phyloP scores from a whole-genome alignment of 2,329 filamentous ascomycete genomes.

The Calonectria pseudoturangicola region DNA sequence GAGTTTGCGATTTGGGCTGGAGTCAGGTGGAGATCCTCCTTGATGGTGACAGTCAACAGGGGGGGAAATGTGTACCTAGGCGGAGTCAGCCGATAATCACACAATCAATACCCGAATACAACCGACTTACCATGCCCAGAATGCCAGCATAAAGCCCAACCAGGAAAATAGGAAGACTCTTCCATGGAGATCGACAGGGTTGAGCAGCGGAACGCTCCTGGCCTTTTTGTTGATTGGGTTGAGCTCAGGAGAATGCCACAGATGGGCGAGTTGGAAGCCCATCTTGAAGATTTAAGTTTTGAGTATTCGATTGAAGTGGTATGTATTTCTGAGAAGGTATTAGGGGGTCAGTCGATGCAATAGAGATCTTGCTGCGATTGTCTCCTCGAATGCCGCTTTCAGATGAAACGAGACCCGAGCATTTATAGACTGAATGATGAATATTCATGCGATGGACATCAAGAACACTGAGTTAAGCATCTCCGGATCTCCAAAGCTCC shows the following conservation, averaged over 20 bases:
- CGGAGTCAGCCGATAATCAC: conserved; percentile 40
- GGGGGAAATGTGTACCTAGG: conserved; percentile 87
- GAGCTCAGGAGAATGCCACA: conserved; percentile 76
- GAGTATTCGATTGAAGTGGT: background rate
- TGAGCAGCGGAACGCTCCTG: conserved; percentile 85
- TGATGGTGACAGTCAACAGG: conserved; percentile 85
- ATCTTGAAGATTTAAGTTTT: conserved; percentile 46
- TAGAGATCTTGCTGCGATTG: conserved; percentile 42
- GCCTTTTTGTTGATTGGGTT: conserved; percentile 92
- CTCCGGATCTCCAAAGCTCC: conserved; percentile 52
- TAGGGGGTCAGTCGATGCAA: background rate
- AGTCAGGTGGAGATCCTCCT: conserved; percentile 83
- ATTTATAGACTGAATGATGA: conserved; percentile 49
- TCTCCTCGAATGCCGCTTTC: conserved; percentile 23
- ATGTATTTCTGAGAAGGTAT: background rate
- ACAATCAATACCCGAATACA: background rate
- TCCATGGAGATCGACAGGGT: conserved; percentile 86
- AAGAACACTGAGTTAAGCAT: conserved; percentile 39
- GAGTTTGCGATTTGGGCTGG: conserved; percentile 87
- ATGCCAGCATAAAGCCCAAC: conserved; percentile 90
- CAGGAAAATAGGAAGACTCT: conserved; percentile 94
- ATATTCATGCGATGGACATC: conserved; percentile 19
- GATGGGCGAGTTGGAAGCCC: conserved; percentile 54
- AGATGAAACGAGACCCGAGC: conserved; percentile 33
- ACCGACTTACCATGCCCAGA: conserved; percentile 82